phyloP scores from a whole-genome alignment of 202 grass and related monocot species.

The Carex sylvatica region DNA sequence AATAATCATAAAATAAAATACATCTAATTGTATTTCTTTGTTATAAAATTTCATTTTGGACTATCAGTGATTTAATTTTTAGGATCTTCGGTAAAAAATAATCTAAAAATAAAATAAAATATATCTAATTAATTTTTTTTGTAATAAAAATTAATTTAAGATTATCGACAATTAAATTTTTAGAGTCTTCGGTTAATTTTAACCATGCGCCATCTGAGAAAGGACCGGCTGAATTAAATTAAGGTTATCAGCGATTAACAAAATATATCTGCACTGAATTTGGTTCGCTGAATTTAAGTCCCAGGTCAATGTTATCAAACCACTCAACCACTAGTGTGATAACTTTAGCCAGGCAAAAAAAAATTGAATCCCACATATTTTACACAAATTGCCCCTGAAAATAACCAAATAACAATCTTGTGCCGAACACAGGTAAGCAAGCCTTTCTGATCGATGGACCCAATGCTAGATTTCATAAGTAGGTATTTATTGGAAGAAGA shows the following conservation, averaged over 20 bases:
- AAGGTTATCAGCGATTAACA: not conserved
- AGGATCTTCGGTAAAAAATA: too few species aligned
- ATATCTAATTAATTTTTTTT: too few species aligned
- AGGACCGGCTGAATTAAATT: too few species aligned
- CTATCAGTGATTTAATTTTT: too few species aligned
- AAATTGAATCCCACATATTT: not conserved
- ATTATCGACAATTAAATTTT: too few species aligned
- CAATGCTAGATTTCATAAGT: conserved; percentile 46
- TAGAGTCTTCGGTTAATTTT: too few species aligned
- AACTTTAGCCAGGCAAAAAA: not conserved
- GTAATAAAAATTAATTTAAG: too few species aligned
- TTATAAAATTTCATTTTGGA: too few species aligned
- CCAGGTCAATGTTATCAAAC: not conserved
- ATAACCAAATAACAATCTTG: not conserved
- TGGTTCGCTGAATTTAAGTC: not conserved
- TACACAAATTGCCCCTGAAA: not conserved
- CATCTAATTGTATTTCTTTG: too few species aligned
- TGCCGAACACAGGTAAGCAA: not conserved
- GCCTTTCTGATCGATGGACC: conserved; percentile 27
- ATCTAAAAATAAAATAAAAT: too few species aligned
- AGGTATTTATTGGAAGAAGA: conserved; percentile 50
- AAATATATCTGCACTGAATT: not conserved
- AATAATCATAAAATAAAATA: too few species aligned
- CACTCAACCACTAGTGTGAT: not conserved
- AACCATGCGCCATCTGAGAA: too few species aligned